phyloP scores from a whole-genome alignment of 2,329 filamentous ascomycete genomes.

The Colletotrichum orchidophilum region DNA sequence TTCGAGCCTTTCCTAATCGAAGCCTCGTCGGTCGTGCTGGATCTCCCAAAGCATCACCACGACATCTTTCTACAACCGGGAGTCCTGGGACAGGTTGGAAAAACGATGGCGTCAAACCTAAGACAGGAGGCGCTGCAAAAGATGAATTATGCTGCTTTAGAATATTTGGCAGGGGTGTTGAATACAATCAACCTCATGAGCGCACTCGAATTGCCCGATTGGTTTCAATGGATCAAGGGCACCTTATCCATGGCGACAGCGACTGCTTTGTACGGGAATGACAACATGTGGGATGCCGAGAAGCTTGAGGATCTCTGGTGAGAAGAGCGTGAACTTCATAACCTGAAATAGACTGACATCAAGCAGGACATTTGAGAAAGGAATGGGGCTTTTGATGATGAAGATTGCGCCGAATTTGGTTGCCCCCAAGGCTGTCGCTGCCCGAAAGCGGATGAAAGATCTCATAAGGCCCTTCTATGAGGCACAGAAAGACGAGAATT shows the following conservation, averaged over 20 bases:
- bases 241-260: conserved; percentile 49
- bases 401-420: conserved; percentile 39
- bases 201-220: conserved; percentile 40
- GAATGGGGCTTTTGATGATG: conserved; percentile 40
- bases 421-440: conserved; percentile 38
- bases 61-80: conserved; percentile 36
- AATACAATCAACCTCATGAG: conserved; percentile 35
- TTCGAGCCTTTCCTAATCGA: conserved; percentile 54
- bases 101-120: conserved; percentile 46
- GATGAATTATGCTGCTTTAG: conserved; percentile 48
- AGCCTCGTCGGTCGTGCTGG: conserved; percentile 48
- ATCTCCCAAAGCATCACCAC: conserved; percentile 41
- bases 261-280: conserved; percentile 51
- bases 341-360: not conserved
- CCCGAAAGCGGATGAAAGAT: conserved; percentile 35
- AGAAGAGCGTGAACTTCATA: conserved; percentile 7
- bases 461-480: conserved; percentile 44
- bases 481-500: conserved; percentile 37
- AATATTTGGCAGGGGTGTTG: conserved; percentile 42
- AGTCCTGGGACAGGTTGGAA: conserved; percentile 46
- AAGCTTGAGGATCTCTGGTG: conserved; percentile 49
- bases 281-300: conserved; percentile 43
- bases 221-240: conserved; percentile 50
- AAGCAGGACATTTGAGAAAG: conserved; percentile 39
- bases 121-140: conserved; percentile 43